Evolutionary conservation across 257 asterid genomes (phyloP), one percentile per base, ranked within the genome.

Genomic region (Euphrasia confusa): DNA sequence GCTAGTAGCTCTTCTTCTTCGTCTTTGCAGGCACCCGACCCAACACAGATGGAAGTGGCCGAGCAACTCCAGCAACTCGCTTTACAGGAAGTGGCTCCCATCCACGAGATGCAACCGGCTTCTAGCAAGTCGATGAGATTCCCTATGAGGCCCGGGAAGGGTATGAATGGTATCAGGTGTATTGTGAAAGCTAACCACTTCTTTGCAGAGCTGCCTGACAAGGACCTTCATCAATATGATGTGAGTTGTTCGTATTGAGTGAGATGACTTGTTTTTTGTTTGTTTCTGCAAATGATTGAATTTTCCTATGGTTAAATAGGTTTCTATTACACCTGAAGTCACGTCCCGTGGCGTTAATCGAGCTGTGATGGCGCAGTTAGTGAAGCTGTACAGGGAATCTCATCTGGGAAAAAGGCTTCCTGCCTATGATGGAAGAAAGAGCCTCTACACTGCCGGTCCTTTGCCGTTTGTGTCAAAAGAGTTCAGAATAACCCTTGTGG

Each of bases 401-500:
- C 95, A 88, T 74, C 78, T 92, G 21, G 98, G 89, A 39, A 81
- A 53, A 71, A 81, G 98, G 72, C 95, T 92, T 28, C 98, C 98
- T 49, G 98, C 91, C n/a, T 92, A 92, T 80, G 98, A 92, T 80
- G 97, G 98, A 33, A 75, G 98, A 60, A 92, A 92, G 81, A 88
- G 95, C 58, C 81, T 92, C 9, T 92, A 92, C 78, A 92, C 98
- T 58, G 98, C 97, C 4, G 98, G 98, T 2, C 83, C 98, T 32
- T 83, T 92, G 49, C 97, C 98, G 28, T 92, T 92, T 74, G 69
- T 40, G 26, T 77, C 84, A 0, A 86, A 75, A 65, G 98, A 84
- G 75, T 92, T 92, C 67, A 81, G 39, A 39, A 84, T 92, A 30
- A 78, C 67, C 5, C 96, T 92, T 27, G 10, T 68, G 9, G 95